Evolutionary conservation across 2,329 filamentous ascomycete genomes (phyloP), one percentile per base, ranked within the genome.

Genomic region (Aspergillus sp.): DNA sequence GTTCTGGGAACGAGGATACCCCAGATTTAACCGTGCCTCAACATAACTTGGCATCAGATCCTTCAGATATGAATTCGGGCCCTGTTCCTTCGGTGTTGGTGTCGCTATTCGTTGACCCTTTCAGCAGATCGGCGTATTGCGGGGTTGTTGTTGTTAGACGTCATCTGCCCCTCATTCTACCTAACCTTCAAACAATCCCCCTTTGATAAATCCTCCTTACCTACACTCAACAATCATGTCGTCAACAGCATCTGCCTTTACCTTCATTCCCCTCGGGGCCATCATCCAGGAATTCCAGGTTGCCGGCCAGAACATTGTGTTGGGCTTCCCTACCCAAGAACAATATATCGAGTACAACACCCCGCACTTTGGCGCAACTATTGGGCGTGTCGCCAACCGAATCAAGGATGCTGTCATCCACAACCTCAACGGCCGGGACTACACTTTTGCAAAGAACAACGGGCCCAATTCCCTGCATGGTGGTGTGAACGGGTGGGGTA

Each of bases 281-380:
- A 69, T 73, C 52, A 71, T 75, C 43, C 70, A 96, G 65, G 80
- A 86, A 60, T 85, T 96, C 72, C 78, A 76, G 38, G 79, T 97
- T 54, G 85, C 78, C 47, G 85, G 82, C 51, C 73, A 80, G 62
- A 93, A 96, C 72, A 93, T 98, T 53, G 90, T 96, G 19, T 86
- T 93, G 55, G 83, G 85, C 42, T 96, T 96, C 71, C 80, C 86
- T 12, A 82, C 77, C 10, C 79, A 86, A 42, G 81, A 86, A 36
- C 79, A 84, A 48, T 96, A 96, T 71, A 78, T 78, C 52, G 70
- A 80, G 54, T 73, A 90, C 74, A 91, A 93, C 70, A 72, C 68
- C 8, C 83, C 88, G 2, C 90, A 83, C 73, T 97, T 95, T 62
- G 91, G 93, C 51, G 90, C 91, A 65, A 97, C 89, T 36, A 95